Percentiles rank a stretch among this genome's conserved stretches.
Conservation (phyloP, 495 filamentous ascomycete genomes). For the Trichoderma asperelloides region DNA sequence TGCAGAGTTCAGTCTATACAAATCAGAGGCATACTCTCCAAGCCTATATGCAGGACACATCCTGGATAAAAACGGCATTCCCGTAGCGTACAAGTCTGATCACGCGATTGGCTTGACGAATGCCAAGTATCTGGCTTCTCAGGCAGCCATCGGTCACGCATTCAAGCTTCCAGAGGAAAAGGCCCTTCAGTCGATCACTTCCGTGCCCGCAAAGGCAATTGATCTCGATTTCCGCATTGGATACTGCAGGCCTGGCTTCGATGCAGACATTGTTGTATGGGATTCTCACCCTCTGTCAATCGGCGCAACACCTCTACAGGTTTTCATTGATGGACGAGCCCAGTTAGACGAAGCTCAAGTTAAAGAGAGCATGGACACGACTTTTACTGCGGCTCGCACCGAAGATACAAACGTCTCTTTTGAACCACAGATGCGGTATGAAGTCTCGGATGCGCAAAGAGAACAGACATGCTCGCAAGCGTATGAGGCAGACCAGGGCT, state of each 20-base stretch:
- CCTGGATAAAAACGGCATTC: constrained; percentile 36
- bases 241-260: constrained; percentile 39
- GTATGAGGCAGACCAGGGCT: constrained; percentile 1
- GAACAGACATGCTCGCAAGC: background rate
- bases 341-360: constrained; percentile 20
- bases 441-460: background rate
- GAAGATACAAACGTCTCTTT: constrained; percentile 11
- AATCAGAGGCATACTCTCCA: constrained; percentile 41
- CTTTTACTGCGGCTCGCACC: constrained; percentile 14
- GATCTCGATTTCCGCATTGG: constrained; percentile 38
- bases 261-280: constrained; percentile 50
- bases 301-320: constrained; percentile 44
- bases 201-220: constrained; percentile 37
- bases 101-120: constrained; percentile 27
- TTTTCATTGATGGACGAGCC: constrained; percentile 43
- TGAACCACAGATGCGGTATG: background rate
- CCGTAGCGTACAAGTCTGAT: constrained; percentile 42
- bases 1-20: constrained; percentile 42
- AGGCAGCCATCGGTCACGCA: constrained; percentile 42
- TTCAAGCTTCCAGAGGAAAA: constrained; percentile 38
- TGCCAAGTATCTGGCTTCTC: constrained; percentile 33
- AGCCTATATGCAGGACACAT: constrained; percentile 41
- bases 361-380: constrained; percentile 17
- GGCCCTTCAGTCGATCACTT: constrained; percentile 41
- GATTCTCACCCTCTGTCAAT: constrained; percentile 42